phyloP scores from a whole-genome alignment of 805 yeast genomes.

The Kodamaea kaohsiungensis region DNA sequence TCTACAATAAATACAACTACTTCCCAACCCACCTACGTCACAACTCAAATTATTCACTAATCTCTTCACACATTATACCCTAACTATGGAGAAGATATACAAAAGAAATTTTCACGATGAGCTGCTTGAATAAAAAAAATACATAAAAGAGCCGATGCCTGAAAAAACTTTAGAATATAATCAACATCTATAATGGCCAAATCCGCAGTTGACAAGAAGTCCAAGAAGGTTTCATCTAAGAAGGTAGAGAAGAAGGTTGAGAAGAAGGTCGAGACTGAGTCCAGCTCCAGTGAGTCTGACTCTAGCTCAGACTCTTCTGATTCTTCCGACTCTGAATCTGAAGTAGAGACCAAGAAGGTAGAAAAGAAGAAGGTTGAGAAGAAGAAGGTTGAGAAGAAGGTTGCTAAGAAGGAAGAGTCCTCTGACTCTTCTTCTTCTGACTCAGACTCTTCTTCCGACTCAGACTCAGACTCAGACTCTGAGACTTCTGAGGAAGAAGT shows the following conservation, averaged over 20 bases:
- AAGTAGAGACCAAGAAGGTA: conserved; percentile 9
- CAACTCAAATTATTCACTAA: neutral
- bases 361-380: conserved; percentile 14
- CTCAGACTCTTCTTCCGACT: conserved; percentile 30
- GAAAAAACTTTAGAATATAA: conserved; percentile 2
- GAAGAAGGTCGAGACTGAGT: conserved; percentile 6
- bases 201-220: conserved; percentile 30
- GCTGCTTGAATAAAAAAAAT: conserved; percentile 1
- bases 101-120: conserved; percentile 3
- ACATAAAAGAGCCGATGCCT: conserved; percentile 7
- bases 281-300: conserved; percentile 30
- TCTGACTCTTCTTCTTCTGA: conserved; percentile 18
- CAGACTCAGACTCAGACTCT: conserved; percentile 28
- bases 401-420: conserved; percentile 13
- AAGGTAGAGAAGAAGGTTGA: conserved; percentile 10
- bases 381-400: conserved; percentile 16
- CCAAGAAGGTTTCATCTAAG: conserved; percentile 21
- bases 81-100: neutral
- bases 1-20: neutral
- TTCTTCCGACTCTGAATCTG: conserved; percentile 23
- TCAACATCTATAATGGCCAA: conserved; percentile 37
- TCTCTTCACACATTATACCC: neutral
- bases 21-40: neutral
- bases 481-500: conserved; percentile 17
- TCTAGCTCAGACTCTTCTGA: conserved; percentile 33